Conservation (phyloP, 805 yeast genomes). For the Wickerhamiella lipophila region DNA sequence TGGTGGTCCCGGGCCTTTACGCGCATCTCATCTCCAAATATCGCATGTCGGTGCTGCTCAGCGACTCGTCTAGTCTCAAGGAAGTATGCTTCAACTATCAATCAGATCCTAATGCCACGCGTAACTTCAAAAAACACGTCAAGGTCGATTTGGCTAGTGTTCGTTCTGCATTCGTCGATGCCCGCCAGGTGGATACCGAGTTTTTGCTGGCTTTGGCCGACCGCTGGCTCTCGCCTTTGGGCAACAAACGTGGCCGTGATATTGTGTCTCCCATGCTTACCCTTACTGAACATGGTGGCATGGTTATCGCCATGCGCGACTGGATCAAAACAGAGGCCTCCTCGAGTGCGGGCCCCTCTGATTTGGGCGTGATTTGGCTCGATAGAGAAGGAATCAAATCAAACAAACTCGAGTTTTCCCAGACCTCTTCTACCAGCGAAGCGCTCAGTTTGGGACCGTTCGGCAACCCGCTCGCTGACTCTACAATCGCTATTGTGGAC, state of each 20-base stretch:
- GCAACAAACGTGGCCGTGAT: constrained; percentile 60
- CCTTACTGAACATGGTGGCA: constrained; percentile 88
- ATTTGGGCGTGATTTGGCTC: constrained; percentile 40
- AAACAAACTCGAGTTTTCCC: constrained; percentile 55
- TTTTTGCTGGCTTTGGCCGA: constrained; percentile 79
- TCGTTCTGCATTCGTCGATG: constrained; percentile 80
- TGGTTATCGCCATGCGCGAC: constrained; percentile 82
- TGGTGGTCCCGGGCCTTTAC: constrained; percentile 74
- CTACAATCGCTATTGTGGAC: constrained; percentile 83
- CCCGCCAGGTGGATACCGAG: constrained; percentile 84
- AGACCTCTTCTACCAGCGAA: constrained; percentile 39
- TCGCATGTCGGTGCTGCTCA: constrained; percentile 59
- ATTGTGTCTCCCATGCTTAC: constrained; percentile 84
- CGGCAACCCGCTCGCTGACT: constrained; percentile 91
- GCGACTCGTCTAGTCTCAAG: constrained; percentile 80
- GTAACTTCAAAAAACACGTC: constrained; percentile 63
- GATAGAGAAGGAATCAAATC: constrained; percentile 63
- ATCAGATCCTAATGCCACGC: constrained; percentile 70
- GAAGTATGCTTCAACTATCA: constrained; percentile 89
- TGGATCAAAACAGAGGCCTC: constrained; percentile 38
- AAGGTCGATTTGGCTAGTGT: constrained; percentile 68
- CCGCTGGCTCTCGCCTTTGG: constrained; percentile 82
- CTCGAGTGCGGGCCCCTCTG: constrained; percentile 42
- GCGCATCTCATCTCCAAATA: constrained; percentile 65
- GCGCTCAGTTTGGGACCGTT: constrained; percentile 57